These are phyloP conservation scores for Aspergillus phoenicis DNA, from an alignment of 2,329 filamentous ascomycete genomes.

Conservation along the genomic window DNA sequence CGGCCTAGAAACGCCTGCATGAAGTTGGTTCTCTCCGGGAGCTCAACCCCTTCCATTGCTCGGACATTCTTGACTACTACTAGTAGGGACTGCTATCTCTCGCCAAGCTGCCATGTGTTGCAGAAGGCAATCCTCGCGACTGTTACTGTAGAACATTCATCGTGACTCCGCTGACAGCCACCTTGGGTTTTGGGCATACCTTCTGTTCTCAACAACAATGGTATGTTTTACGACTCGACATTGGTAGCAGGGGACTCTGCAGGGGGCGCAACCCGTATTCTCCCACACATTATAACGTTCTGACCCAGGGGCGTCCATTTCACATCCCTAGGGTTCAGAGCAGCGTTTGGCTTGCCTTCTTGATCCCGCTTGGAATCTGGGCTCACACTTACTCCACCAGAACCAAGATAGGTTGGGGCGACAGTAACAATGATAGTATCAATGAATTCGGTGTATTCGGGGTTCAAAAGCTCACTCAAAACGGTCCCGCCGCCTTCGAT, in stretches of 20 bases:
- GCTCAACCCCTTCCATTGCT: too few species aligned
- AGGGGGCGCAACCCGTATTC: conserved; percentile 40
- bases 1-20: too few species aligned
- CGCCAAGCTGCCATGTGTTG: too few species aligned
- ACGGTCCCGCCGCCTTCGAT: conserved; percentile 83
- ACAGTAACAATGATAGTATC: conserved; percentile 84
- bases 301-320: conserved; percentile 78
- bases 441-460: conserved; percentile 63
- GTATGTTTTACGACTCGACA: conserved; percentile 1
- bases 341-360: conserved; percentile 58
- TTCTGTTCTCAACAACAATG: not conserved
- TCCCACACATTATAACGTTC: conserved; percentile 80
- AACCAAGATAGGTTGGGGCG: conserved; percentile 86
- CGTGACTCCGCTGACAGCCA: not conserved
- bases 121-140: too few species aligned
- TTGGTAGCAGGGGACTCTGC: conserved; percentile 7
- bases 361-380: conserved; percentile 61
- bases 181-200: not conserved
- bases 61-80: too few species aligned
- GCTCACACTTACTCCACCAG: conserved; percentile 76
- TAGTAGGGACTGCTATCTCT: too few species aligned
- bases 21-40: too few species aligned
- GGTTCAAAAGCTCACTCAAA: conserved; percentile 77
- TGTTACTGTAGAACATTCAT: not conserved
- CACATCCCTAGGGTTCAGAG: conserved; percentile 66